Conservation (phyloP, 176 grass and related monocot species). For the Aegilops bicornis region DNA sequence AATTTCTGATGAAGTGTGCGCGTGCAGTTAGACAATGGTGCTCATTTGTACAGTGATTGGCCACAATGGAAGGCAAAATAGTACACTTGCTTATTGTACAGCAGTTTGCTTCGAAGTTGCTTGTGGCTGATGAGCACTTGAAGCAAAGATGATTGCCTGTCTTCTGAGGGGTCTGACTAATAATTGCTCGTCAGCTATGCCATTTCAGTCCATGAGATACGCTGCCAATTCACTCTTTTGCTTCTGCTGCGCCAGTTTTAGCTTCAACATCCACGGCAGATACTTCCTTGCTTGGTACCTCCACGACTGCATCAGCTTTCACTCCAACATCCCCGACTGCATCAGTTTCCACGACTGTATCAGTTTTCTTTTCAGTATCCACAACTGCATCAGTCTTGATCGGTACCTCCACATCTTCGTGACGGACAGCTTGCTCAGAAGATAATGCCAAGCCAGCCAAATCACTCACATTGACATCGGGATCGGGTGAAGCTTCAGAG, state of each 20-base stretch:
- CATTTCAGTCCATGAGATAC: slow-evolving; percentile 28
- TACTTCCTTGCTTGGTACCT: slow-evolving; percentile 34
- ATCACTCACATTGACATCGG: slow-evolving; percentile 28
- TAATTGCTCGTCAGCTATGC: slow-evolving; percentile 36
- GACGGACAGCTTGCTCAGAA: slow-evolving; percentile 17
- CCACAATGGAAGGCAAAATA: slow-evolving; percentile 44
- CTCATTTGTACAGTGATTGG: slow-evolving; percentile 52
- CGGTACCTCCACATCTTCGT: slow-evolving; percentile 17
- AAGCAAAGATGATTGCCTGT: slow-evolving; percentile 37
- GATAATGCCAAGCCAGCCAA: background rate
- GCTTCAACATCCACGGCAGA: background rate
- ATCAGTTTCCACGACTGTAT: slow-evolving; percentile 6
- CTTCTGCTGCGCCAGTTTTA: slow-evolving; percentile 25
- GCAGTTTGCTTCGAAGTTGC: slow-evolving; percentile 32
- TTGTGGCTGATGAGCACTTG: slow-evolving; percentile 20
- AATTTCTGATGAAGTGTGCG: slow-evolving; percentile 28
- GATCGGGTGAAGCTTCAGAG: slow-evolving; percentile 22
- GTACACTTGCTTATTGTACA: slow-evolving; percentile 54
- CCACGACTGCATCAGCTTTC: background rate
- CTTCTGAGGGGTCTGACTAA: slow-evolving; percentile 25
- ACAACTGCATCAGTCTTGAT: background rate
- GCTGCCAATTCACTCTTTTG: slow-evolving; percentile 32
- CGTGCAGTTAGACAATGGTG: slow-evolving; percentile 23
- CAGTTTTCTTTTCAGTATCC: slow-evolving; percentile 18
- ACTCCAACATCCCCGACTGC: background rate